Evolutionary conservation across 2,329 filamentous ascomycete species (phyloP).

Genomic region (Alternaria metachromatica): DNA sequence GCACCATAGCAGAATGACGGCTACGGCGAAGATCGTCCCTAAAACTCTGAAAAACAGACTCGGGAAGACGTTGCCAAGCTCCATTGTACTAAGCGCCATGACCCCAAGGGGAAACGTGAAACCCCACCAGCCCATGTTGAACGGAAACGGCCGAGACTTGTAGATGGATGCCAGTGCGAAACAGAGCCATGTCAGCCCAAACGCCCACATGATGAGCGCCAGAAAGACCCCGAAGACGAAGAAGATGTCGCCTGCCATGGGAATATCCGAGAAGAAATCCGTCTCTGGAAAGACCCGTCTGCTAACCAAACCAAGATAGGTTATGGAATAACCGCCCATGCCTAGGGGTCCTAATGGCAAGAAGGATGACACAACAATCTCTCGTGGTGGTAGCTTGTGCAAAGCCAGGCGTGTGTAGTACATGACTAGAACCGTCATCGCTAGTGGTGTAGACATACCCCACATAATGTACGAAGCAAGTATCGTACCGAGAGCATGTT

Average conservation of each 20-base stretch:
- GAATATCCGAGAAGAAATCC: constrained; percentile 45
- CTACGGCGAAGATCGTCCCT: constrained; percentile 61
- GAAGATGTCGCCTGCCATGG: constrained; percentile 56
- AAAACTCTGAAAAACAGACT: constrained; percentile 64
- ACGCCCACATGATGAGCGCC: constrained; percentile 64
- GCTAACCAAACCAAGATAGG: constrained; percentile 57
- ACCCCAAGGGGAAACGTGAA: constrained; percentile 67
- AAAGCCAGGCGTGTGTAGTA: constrained; percentile 74
- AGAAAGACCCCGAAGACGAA: constrained; percentile 65
- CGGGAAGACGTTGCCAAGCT: constrained; percentile 60
- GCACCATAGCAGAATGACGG: constrained; percentile 63
- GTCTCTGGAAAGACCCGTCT: constrained; percentile 51
- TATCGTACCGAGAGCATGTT: constrained; percentile 66
- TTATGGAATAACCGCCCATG: constrained; percentile 68
- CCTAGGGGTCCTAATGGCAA: constrained; percentile 71
- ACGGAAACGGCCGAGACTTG: constrained; percentile 57
- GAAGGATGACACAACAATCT: constrained; percentile 72
- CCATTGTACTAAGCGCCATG: constrained; percentile 58
- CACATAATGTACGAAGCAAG: constrained; percentile 72
- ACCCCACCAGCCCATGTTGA: constrained; percentile 70
- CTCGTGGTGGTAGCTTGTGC: constrained; percentile 69
- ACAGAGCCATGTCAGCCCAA: constrained; percentile 62
- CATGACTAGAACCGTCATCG: constrained; percentile 68
- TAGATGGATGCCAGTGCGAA: constrained; percentile 60
- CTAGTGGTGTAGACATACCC: constrained; percentile 68